Percentiles rank a stretch among this genome's conserved stretches.
These are phyloP conservation scores for Wakefieldia striispora DNA, from an alignment of 768 basidiomycete species.

Conservation along the genomic window DNA sequence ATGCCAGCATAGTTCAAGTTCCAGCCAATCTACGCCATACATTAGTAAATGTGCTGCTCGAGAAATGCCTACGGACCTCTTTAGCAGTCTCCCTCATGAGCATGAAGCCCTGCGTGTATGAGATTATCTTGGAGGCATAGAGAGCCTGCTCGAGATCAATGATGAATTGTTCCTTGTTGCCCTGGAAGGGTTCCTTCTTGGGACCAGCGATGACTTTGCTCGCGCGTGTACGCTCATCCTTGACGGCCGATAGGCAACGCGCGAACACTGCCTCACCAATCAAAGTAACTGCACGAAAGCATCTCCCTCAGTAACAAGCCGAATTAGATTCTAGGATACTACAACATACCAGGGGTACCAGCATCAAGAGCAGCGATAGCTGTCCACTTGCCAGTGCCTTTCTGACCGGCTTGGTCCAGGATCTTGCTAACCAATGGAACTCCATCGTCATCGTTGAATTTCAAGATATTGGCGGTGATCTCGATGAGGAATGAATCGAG, in stretches of 20 bases:
- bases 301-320: conserved; percentile 8
- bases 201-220: conserved; percentile 91
- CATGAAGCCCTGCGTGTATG: conserved; percentile 99
- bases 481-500: conserved; percentile 99
- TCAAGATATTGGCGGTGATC: conserved; percentile 95
- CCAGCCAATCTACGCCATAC: conserved; percentile 60
- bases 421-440: conserved; percentile 90
- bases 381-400: conserved; percentile 99
- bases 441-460: conserved; percentile 95
- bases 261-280: conserved; percentile 99
- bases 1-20: conserved; percentile 97
- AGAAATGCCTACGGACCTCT: conserved; percentile 50
- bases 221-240: conserved; percentile 91
- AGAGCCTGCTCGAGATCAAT: conserved; percentile 98
- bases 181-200: conserved; percentile 89
- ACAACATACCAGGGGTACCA: conserved; percentile 69
- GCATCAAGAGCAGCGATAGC: conserved; percentile 95
- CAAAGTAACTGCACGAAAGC: conserved; percentile 70
- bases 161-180: conserved; percentile 98
- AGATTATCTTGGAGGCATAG: conserved; percentile 99
- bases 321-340: conserved; percentile 5
- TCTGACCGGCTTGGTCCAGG: conserved; percentile 94
- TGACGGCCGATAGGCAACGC: conserved; percentile 95
- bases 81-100: conserved; percentile 98
- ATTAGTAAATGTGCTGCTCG: conserved; percentile 4